Evolutionary conservation across 345 rosid genomes (phyloP).

Genomic region (Excoecaria cochinchinensis): DNA sequence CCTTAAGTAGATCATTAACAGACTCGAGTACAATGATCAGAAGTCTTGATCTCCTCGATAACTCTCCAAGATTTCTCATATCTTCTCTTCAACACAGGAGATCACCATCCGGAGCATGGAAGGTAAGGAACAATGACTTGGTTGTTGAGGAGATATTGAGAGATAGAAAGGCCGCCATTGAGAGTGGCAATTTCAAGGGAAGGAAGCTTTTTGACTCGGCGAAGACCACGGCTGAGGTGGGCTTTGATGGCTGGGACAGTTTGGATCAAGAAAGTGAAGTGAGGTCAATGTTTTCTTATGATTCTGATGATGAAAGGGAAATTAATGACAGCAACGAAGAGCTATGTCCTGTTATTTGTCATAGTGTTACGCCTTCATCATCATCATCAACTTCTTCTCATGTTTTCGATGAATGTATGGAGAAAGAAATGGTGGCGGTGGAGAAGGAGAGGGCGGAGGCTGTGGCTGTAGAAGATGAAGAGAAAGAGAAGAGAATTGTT

Average conservation of each 20-base stretch:
- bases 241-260: conserved; percentile 8
- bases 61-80: conserved; percentile 52
- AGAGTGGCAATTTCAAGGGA: conserved; percentile 42
- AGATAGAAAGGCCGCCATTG: conserved; percentile 46
- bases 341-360: background rate
- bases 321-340: background rate
- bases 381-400: conserved; percentile 12
- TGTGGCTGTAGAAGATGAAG: background rate
- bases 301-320: conserved; percentile 21
- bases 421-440: background rate
- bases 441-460: conserved; percentile 2
- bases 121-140: conserved; percentile 39
- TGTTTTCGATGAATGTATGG: conserved; percentile 14
- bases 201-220: conserved; percentile 33
- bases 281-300: conserved; percentile 11
- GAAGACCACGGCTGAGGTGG: conserved; percentile 16
- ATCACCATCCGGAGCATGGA: conserved; percentile 29
- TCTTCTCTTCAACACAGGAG: conserved; percentile 41
- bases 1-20: conserved; percentile 24
- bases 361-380: background rate
- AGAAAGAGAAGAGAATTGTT: conserved; percentile 4
- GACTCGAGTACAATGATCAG: conserved; percentile 23
- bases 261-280: conserved; percentile 4
- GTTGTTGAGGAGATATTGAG: conserved; percentile 32
- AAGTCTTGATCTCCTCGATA: conserved; percentile 30